phyloP scores from a whole-genome alignment of 1,284 basidiomycete species.

The Fomes fomentarius region DNA sequence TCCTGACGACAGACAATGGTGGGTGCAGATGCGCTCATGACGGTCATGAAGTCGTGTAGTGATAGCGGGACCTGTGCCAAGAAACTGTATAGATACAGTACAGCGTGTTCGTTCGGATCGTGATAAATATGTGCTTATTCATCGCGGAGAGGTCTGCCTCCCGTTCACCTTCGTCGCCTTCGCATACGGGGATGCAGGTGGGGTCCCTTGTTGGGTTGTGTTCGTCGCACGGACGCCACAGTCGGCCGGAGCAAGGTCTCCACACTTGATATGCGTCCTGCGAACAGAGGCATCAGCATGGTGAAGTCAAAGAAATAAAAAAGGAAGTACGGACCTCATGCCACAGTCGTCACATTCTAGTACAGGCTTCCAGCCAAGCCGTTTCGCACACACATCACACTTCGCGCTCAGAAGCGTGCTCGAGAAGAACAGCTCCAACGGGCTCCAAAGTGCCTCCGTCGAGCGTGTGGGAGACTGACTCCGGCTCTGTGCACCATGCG shows the following conservation, averaged over 20 bases:
- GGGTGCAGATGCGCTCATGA: conserved; percentile 10
- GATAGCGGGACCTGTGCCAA: conserved; percentile 1
- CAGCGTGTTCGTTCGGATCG: neutral
- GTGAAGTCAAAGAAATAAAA: neutral
- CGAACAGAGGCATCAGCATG: conserved; percentile 17
- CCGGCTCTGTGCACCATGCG: conserved; percentile 21
- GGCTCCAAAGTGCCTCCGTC: conserved; percentile 65
- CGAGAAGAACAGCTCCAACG: conserved; percentile 74
- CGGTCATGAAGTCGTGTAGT: conserved; percentile 14
- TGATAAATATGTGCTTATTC: conserved; percentile 5
- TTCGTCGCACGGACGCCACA: conserved; percentile 58
- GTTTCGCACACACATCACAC: conserved; percentile 82
- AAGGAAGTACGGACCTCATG: conserved; percentile 50
- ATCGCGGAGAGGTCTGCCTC: conserved; percentile 17
- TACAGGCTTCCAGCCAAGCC: conserved; percentile 83
- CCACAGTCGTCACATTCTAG: conserved; percentile 91
- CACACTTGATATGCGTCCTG: conserved; percentile 83
- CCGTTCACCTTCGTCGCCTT: conserved; percentile 22
- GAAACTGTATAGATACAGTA: conserved; percentile 5
- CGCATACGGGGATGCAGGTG: conserved; percentile 14
- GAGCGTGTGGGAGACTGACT: conserved; percentile 35
- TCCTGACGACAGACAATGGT: conserved; percentile 4
- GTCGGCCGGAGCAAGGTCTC: conserved; percentile 77
- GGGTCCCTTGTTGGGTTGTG: conserved; percentile 4
- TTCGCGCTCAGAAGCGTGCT: conserved; percentile 70